Percentiles rank a stretch among this genome's conserved stretches.
These are phyloP conservation scores for Glaciozyma antarctica DNA, from an alignment of 768 basidiomycete species.

Conservation along the genomic window DNA sequence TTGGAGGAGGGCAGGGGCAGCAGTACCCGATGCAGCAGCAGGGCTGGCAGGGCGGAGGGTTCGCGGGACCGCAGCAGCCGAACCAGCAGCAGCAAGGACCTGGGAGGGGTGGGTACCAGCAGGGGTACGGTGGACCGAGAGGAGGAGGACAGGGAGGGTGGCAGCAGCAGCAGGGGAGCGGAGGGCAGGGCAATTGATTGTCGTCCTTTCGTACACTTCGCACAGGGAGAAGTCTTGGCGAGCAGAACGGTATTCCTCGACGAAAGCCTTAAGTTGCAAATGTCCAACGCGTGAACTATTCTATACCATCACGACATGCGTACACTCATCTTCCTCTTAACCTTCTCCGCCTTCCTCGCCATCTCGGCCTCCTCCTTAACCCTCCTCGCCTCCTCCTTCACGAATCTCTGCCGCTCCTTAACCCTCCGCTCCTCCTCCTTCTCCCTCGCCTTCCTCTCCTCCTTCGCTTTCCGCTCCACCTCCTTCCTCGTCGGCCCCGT, in stretches of 20 bases:
- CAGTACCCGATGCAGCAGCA: not conserved
- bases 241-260: not conserved
- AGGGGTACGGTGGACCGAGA: not conserved
- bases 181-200: not conserved
- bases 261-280: no score
- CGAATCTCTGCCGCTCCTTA: slow-evolving; percentile 7
- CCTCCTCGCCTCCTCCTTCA: slow-evolving; percentile 22
- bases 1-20: not conserved
- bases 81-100: not conserved
- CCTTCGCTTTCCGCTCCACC: slow-evolving; percentile 20
- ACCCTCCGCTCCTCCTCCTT: slow-evolving; percentile 16
- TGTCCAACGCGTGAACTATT: no score
- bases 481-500: slow-evolving; percentile 21
- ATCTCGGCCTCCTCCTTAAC: slow-evolving; percentile 23
- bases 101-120: not conserved
- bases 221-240: not conserved
- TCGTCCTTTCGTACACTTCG: not conserved
- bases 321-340: slow-evolving; percentile 14
- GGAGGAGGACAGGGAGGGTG: not conserved
- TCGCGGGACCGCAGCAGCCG: not conserved
- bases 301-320: not conserved
- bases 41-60: not conserved
- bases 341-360: slow-evolving; percentile 16
- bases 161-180: not conserved
- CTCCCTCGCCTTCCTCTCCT: slow-evolving; percentile 28